Evolutionary conservation across 352 stramenopile genomes (phyloP).

Genomic region (Phytophthora hibernalis): DNA sequence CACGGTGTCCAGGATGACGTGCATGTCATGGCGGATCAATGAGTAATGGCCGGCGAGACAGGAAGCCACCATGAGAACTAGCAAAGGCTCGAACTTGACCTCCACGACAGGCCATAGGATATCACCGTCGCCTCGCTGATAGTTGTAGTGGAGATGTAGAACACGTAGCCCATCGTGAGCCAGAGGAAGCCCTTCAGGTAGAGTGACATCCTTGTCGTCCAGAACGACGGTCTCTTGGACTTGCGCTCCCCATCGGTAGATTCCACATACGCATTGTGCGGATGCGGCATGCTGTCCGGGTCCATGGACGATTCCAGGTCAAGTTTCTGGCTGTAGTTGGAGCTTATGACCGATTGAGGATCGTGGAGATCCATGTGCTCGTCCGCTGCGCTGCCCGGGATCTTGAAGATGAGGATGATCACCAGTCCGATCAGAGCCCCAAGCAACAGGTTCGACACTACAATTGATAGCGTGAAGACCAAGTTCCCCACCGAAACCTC

Average conservation of each 20-base stretch:
- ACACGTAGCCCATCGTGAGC: slow-evolving; percentile 63
- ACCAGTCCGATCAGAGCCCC: slow-evolving; percentile 50
- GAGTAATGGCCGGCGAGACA: slow-evolving; percentile 71
- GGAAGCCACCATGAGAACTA: slow-evolving; percentile 73
- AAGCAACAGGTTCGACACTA: slow-evolving; percentile 62
- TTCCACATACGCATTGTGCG: slow-evolving; percentile 69
- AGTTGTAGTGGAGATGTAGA: slow-evolving; percentile 62
- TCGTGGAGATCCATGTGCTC: slow-evolving; percentile 46
- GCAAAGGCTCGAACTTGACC: slow-evolving; percentile 73
- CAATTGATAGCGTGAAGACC: slow-evolving; percentile 61
- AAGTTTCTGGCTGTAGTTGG: slow-evolving; percentile 22
- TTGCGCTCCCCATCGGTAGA: slow-evolving; percentile 24
- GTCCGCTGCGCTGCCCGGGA: slow-evolving; percentile 50
- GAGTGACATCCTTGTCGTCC: slow-evolving; percentile 43
- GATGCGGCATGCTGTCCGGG: slow-evolving; percentile 48
- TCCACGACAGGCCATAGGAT: slow-evolving; percentile 63
- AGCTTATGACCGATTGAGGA: slow-evolving; percentile 9
- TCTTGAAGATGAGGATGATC: slow-evolving; percentile 69
- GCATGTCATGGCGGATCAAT: slow-evolving; percentile 77
- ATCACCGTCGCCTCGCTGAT: slow-evolving; percentile 54
- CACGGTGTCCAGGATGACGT: slow-evolving; percentile 73
- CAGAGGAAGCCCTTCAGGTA: slow-evolving; percentile 75
- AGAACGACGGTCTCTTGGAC: slow-evolving; percentile 20
- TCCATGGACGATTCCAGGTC: slow-evolving; percentile 45
- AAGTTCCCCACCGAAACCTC: slow-evolving; percentile 59